A percentile compares a stretch with the other conserved stretches of the same genome.
These are phyloP conservation scores for Angomonas ambiguus DNA, from an alignment of 208 protist species.

Conservation along the genomic window DNA sequence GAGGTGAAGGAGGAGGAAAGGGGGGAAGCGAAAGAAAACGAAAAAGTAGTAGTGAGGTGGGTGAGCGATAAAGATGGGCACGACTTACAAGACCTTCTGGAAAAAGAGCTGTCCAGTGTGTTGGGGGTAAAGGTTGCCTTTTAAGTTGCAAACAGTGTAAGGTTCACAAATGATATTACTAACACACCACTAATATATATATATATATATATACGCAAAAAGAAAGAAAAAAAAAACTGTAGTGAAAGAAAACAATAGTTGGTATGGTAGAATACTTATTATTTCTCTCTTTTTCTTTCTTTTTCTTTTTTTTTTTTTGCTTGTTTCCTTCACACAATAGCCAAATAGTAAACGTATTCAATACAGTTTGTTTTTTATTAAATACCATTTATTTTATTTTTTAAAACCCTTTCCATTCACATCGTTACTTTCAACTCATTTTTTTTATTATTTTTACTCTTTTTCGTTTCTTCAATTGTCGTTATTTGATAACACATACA, in stretches of 20 bases:
- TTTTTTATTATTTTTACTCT: constrained; percentile 7
- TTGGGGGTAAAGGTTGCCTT: constrained; percentile 15
- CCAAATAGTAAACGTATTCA: not conserved
- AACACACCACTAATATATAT: too few relatives aligned
- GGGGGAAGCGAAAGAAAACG: not conserved
- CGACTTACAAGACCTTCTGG: constrained; percentile 48
- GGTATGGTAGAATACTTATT: not conserved
- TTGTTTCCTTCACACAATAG: not conserved
- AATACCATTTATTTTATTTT: too few relatives aligned
- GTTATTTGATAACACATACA: too few relatives aligned
- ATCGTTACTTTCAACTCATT: not conserved
- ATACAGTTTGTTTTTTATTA: not conserved
- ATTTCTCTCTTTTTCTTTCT: constrained; percentile 12
- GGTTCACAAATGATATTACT: too few relatives aligned
- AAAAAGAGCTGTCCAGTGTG: constrained; percentile 59
- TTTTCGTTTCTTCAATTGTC: not conserved
- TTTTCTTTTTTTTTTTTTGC: constrained; percentile 15
- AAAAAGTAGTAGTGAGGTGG: constrained; percentile 36
- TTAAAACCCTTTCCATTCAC: not conserved
- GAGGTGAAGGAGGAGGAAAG: constrained; percentile 13
- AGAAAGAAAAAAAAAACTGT: constrained; percentile 23
- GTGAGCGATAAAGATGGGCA: constrained; percentile 61
- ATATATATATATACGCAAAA: too few relatives aligned
- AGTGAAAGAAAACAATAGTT: not conserved
- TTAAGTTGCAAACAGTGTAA: too few relatives aligned